Conservation (phyloP, 2,329 filamentous ascomycete species). For the Eurotiales sp. region DNA sequence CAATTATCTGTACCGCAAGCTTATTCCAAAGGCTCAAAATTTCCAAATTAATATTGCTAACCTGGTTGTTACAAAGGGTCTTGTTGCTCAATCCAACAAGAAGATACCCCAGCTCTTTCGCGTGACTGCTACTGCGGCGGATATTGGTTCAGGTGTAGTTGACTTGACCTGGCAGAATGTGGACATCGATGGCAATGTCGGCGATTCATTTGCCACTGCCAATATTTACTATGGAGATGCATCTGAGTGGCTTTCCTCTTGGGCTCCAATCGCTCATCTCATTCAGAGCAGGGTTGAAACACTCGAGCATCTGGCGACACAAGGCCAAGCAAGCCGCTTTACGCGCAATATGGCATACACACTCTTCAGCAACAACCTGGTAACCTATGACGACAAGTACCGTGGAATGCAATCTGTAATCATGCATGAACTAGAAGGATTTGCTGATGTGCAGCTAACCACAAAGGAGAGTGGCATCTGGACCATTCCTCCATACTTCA, state of each 20-base stretch:
- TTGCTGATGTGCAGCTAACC: constrained; percentile 26
- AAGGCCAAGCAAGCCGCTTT: no score
- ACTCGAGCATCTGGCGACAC: no score
- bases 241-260: constrained; percentile 12
- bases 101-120: constrained; percentile 1
- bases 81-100: constrained; percentile 45
- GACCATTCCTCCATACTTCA: constrained; percentile 28
- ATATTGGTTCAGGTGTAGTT: background rate
- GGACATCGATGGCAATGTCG: constrained; percentile 14
- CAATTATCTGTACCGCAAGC: constrained; percentile 18
- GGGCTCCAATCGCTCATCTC: no score
- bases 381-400: no score
- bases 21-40: constrained; percentile 11
- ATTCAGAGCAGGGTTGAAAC: no score
- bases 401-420: no score
- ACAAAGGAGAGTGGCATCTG: constrained; percentile 16
- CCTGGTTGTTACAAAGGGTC: constrained; percentile 35
- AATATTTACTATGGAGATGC: constrained; percentile 17
- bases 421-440: constrained; percentile 14
- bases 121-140: constrained; percentile 45
- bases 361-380: no score
- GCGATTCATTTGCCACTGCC: constrained; percentile 23
- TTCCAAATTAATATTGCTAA: constrained; percentile 20
- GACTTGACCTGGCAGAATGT: constrained; percentile 27
- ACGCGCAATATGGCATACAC: no score